Evolutionary conservation across 2,329 filamentous ascomycete species (phyloP).

Genomic region (Colletotrichum limetticola): DNA sequence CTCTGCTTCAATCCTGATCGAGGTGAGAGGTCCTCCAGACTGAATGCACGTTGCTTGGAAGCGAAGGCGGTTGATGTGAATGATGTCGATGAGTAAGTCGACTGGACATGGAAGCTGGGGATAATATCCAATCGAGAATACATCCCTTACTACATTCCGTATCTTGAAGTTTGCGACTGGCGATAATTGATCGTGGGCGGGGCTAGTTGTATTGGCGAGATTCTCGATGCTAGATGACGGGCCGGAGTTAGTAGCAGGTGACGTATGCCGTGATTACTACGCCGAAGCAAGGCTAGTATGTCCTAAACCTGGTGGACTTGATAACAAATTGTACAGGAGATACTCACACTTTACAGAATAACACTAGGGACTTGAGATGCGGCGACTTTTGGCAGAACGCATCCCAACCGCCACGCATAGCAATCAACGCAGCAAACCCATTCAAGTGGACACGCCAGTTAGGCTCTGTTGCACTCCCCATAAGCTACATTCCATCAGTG

Average conservation of each 20-base stretch:
- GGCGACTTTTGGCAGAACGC: background rate
- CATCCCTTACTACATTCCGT: conserved; percentile 42
- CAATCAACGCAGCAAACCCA: conserved; percentile 17
- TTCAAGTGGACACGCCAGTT: conserved; percentile 50
- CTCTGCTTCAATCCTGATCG: conserved; percentile 17
- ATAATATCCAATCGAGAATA: conserved; percentile 37
- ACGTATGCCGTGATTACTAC: background rate
- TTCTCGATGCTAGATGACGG: conserved; percentile 40
- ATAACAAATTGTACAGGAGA: background rate
- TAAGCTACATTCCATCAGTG: background rate
- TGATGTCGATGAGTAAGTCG: conserved; percentile 44
- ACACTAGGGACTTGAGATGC: background rate
- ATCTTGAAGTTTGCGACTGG: conserved; percentile 29
- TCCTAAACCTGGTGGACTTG: too few species aligned
- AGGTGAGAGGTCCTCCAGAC: conserved; percentile 22
- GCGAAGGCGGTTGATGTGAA: conserved; percentile 50
- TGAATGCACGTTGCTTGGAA: conserved; percentile 32
- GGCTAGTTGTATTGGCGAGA: conserved; percentile 49
- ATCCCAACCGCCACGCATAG: conserved; percentile 30
- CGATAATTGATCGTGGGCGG: conserved; percentile 44
- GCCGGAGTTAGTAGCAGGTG: background rate
- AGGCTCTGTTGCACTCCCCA: conserved; percentile 44
- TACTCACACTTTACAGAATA: conserved; percentile 20
- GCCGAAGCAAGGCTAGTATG: background rate
- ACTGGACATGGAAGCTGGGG: conserved; percentile 45